Conservation (phyloP, 2,329 filamentous ascomycete genomes). For the Ceratocystis lukuohia region DNA sequence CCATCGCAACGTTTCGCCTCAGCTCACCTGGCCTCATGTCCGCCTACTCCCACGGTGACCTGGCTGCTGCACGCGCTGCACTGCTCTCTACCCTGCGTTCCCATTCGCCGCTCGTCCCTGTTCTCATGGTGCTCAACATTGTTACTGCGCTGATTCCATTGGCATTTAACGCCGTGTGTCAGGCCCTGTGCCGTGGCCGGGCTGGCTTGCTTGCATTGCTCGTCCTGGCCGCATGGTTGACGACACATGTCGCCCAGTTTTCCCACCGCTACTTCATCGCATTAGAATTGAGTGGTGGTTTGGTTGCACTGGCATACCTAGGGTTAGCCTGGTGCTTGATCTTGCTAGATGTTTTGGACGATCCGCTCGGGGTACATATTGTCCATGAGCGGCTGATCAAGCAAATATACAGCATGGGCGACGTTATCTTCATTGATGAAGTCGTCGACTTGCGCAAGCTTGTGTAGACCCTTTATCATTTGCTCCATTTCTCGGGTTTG, state of each 20-base stretch:
- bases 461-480: constrained; percentile 9
- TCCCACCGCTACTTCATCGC: constrained; percentile 28
- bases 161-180: constrained; percentile 16
- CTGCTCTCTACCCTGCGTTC: constrained; percentile 17
- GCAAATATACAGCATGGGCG: constrained; percentile 19
- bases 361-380: constrained; percentile 17
- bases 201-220: constrained; percentile 18
- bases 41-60: constrained; percentile 12
- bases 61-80: constrained; percentile 10
- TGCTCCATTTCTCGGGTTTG: not conserved
- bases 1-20: constrained; percentile 14
- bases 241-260: constrained; percentile 23
- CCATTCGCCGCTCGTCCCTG: constrained; percentile 18
- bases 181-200: constrained; percentile 8
- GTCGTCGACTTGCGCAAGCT: constrained; percentile 18
- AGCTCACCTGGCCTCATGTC: constrained; percentile 14
- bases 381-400: constrained; percentile 18
- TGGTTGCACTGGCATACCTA: constrained; percentile 22
- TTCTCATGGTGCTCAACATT: constrained; percentile 22
- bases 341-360: constrained; percentile 12
- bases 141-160: constrained; percentile 19
- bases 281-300: constrained; percentile 29
- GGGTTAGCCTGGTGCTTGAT: constrained; percentile 24
- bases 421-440: constrained; percentile 17
- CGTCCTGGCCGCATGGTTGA: constrained; percentile 19